Evolutionary conservation across 1,284 basidiomycete species (phyloP).

Genomic region (Marasmius oreades): DNA sequence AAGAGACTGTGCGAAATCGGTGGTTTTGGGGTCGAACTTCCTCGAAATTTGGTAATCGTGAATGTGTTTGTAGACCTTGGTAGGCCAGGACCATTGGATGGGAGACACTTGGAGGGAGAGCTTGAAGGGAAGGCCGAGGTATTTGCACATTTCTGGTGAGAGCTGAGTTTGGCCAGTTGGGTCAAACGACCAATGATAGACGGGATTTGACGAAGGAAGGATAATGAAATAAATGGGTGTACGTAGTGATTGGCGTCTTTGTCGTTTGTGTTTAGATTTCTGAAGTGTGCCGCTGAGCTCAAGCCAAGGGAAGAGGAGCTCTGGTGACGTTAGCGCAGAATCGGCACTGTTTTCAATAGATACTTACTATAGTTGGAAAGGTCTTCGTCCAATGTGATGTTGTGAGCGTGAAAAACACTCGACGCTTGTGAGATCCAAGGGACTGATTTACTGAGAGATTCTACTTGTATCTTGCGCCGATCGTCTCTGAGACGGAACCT

Average conservation of each 20-base stretch:
- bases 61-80: background rate
- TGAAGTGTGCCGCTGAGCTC: background rate
- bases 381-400: background rate
- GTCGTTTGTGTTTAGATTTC: background rate
- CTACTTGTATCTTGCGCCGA: too few relatives aligned
- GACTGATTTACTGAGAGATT: too few relatives aligned
- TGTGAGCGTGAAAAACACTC: too few relatives aligned
- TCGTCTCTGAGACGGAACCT: too few relatives aligned
- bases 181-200: too few relatives aligned
- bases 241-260: background rate
- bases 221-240: background rate
- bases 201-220: too few relatives aligned
- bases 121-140: background rate
- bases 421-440: too few relatives aligned
- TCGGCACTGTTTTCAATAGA: background rate
- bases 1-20: too few relatives aligned
- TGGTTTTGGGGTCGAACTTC: too few relatives aligned
- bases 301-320: background rate
- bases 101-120: background rate
- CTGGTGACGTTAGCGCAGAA: background rate
- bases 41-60: background rate
- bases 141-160: background rate
- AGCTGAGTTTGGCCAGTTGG: too few relatives aligned
- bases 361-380: background rate
- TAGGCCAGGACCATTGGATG: background rate